These are phyloP conservation scores for Colletotrichum liriopes DNA, from an alignment of 2,329 filamentous ascomycete species.

Conservation along the genomic window DNA sequence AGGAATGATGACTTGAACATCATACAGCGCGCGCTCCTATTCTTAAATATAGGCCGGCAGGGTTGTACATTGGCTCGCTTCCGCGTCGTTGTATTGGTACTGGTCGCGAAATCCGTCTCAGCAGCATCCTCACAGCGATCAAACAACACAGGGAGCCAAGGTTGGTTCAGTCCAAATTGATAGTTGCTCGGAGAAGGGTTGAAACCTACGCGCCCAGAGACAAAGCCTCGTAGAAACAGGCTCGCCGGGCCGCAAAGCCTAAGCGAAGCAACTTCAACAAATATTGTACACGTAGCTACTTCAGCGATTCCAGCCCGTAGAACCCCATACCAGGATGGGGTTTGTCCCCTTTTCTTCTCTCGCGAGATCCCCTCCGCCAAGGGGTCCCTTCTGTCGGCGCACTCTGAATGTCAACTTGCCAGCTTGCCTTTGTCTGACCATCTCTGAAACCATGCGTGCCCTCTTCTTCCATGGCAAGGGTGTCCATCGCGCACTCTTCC, in stretches of 20 bases:
- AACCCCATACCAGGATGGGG: conserved; percentile 18
- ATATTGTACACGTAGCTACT: conserved; percentile 37
- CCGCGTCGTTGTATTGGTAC: not conserved
- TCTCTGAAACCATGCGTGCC: conserved; percentile 2
- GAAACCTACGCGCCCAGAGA: conserved; percentile 27
- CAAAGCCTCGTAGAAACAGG: conserved; percentile 21
- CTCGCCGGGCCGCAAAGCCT: conserved; percentile 13
- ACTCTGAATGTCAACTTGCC: conserved; percentile 30
- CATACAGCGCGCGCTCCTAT: not conserved
- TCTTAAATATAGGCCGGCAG: too few relatives aligned
- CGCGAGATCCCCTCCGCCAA: not conserved
- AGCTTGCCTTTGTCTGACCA: conserved; percentile 10
- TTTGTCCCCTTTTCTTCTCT: conserved; percentile 20
- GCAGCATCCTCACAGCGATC: not conserved
- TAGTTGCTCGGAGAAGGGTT: conserved; percentile 33
- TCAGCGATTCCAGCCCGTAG: conserved; percentile 25
- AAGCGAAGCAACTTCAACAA: conserved; percentile 31
- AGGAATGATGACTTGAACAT: not conserved
- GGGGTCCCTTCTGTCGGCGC: not conserved
- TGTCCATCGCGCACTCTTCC: conserved; percentile 6
- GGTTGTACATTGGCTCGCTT: not conserved
- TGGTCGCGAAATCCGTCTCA: not conserved
- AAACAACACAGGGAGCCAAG: not conserved
- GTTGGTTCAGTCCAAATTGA: conserved; percentile 38
- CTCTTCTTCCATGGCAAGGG: not conserved